phyloP scores from a whole-genome alignment of 2,329 filamentous ascomycete genomes.

The Parafenestella ontariensis region DNA sequence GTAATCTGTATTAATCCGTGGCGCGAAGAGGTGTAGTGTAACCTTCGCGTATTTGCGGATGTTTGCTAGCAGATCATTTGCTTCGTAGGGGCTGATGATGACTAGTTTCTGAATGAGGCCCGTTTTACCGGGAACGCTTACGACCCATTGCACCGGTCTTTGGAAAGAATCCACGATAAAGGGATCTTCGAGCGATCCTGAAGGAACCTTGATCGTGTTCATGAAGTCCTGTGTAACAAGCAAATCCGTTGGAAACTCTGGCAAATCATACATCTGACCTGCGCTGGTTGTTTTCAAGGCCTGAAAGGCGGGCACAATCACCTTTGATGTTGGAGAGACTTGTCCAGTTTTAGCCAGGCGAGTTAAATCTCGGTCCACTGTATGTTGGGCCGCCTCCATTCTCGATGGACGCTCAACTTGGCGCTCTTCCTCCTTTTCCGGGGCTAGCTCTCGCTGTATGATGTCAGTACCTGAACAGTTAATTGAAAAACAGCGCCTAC shows the following conservation, averaged over 20 bases:
- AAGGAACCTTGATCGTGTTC: constrained; percentile 49
- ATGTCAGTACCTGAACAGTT: no score
- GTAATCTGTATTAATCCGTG: constrained; percentile 51
- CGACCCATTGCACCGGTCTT: constrained; percentile 63
- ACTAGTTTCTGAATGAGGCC: constrained; percentile 46
- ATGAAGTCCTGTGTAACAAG: constrained; percentile 62
- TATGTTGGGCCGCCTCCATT: constrained; percentile 52
- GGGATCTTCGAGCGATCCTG: background rate
- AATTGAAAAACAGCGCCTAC: no score
- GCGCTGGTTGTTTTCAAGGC: constrained; percentile 54
- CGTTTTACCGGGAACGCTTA: constrained; percentile 37
- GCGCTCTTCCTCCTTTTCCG: constrained; percentile 68
- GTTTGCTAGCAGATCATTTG: constrained; percentile 55
- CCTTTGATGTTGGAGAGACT: constrained; percentile 31
- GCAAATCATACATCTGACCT: constrained; percentile 38
- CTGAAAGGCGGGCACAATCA: constrained; percentile 57
- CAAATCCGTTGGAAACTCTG: constrained; percentile 50
- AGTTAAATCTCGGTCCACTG: constrained; percentile 53
- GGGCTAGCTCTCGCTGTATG: constrained; percentile 62
- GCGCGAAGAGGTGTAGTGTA: constrained; percentile 60
- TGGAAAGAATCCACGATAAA: constrained; percentile 56
- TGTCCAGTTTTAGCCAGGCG: constrained; percentile 51
- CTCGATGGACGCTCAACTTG: constrained; percentile 59
- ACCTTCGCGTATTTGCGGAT: constrained; percentile 50
- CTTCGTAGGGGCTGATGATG: constrained; percentile 68